phyloP scores from a whole-genome alignment of 2,329 filamentous ascomycete species.

The Chlorencoelia australis region DNA sequence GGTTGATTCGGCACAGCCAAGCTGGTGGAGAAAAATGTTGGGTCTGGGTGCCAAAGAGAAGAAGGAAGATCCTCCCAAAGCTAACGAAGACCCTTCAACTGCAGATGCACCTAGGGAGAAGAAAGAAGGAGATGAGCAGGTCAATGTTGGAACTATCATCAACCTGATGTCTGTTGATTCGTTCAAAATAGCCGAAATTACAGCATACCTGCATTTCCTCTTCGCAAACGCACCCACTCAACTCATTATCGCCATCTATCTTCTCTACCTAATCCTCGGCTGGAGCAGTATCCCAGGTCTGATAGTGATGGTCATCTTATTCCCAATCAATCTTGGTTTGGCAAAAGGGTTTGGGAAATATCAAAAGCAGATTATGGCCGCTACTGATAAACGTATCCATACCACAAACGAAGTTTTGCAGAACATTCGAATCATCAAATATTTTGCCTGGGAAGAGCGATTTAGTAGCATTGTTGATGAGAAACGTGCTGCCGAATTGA shows the following conservation, averaged over 20 bases:
- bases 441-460: conserved; percentile 94
- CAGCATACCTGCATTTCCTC: conserved; percentile 92
- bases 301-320: conserved; percentile 74
- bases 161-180: conserved; percentile 99
- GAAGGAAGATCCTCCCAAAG: conserved; percentile 27
- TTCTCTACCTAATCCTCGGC: conserved; percentile 86
- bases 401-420: conserved; percentile 94
- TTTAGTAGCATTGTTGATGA: conserved; percentile 82
- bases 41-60: conserved; percentile 37
- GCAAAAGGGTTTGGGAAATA: conserved; percentile 76
- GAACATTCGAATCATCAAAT: conserved; percentile 98
- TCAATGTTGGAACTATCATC: conserved; percentile 95
- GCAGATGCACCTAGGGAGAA: conserved; percentile 5
- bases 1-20: conserved; percentile 32
- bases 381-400: conserved; percentile 92
- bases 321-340: conserved; percentile 85
- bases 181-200: conserved; percentile 94
- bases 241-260: conserved; percentile 65
- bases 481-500: conserved; percentile 71
- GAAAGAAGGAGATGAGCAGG: conserved; percentile 54
- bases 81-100: conserved; percentile 10
- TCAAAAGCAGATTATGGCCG: conserved; percentile 84
- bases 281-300: conserved; percentile 91
- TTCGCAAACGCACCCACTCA: conserved; percentile 86
- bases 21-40: conserved; percentile 42